Conservation (phyloP, 495 filamentous ascomycete species). For the Aspergillus nanangensis region DNA sequence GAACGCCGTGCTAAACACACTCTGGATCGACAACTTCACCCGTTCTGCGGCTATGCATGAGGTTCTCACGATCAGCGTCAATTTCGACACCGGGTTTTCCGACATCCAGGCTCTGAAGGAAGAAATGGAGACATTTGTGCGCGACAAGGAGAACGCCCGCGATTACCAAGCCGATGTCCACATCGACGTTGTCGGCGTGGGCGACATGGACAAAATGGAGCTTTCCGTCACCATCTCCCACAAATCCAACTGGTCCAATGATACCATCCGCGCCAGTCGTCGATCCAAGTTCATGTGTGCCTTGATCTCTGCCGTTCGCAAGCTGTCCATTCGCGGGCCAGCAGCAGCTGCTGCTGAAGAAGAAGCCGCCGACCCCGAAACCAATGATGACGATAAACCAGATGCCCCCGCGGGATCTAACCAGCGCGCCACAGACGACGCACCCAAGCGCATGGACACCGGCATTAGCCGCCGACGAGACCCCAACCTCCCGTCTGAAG, state of each 20-base stretch:
- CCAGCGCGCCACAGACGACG: slow-evolving; percentile 1
- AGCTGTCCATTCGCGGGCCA: slow-evolving; percentile 68
- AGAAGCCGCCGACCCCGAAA: slow-evolving; percentile 6
- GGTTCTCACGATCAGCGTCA: slow-evolving; percentile 69
- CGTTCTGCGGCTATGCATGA: slow-evolving; percentile 91
- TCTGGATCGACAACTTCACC: slow-evolving; percentile 91
- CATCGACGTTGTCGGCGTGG: slow-evolving; percentile 73
- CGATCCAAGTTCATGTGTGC: slow-evolving; percentile 97
- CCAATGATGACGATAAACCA: slow-evolving; percentile 8
- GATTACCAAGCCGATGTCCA: slow-evolving; percentile 87
- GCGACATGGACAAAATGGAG: slow-evolving; percentile 82
- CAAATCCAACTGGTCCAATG: slow-evolving; percentile 96
- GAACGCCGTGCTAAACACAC: slow-evolving; percentile 83
- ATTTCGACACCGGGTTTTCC: slow-evolving; percentile 80
- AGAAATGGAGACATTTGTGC: slow-evolving; percentile 81
- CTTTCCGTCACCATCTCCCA: slow-evolving; percentile 81
- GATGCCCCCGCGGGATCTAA: slow-evolving; percentile 1
- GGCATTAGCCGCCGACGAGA: neutral
- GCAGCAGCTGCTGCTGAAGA: slow-evolving; percentile 13
- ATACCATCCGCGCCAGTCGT: slow-evolving; percentile 72
- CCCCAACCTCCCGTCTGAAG: slow-evolving; percentile 24
- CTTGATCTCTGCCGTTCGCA: slow-evolving; percentile 77
- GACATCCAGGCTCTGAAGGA: slow-evolving; percentile 77
- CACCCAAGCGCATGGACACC: slow-evolving; percentile 2
- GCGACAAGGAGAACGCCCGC: slow-evolving; percentile 78